A percentile compares a stretch with the other conserved stretches of the same genome.
Evolutionary conservation across 2,329 filamentous ascomycete species (phyloP).

Genomic region (Ophiosphaerella korrae): DNA sequence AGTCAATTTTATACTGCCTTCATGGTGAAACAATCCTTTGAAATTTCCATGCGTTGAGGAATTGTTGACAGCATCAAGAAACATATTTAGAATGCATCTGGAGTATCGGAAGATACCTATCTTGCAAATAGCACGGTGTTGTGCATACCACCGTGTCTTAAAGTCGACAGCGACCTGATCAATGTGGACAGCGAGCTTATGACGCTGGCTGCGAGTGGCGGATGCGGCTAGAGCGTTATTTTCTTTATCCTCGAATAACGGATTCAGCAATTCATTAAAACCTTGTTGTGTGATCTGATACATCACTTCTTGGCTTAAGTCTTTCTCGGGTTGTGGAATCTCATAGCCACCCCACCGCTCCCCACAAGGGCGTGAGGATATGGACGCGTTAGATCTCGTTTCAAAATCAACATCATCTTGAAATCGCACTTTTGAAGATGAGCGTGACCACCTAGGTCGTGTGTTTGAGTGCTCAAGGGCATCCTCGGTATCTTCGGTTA

Average conservation of each 20-base stretch:
- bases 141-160: slow-evolving; percentile 10
- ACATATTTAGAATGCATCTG: slow-evolving; percentile 29
- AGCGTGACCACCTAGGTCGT: slow-evolving; percentile 62
- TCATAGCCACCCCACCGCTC: slow-evolving; percentile 80
- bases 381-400: slow-evolving; percentile 71
- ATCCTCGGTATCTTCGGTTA: slow-evolving; percentile 1
- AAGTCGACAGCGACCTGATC: slow-evolving; percentile 26
- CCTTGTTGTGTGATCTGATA: slow-evolving; percentile 92
- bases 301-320: slow-evolving; percentile 84
- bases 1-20: slow-evolving; percentile 4
- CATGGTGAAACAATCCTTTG: slow-evolving; percentile 11
- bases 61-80: slow-evolving; percentile 20
- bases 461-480: slow-evolving; percentile 5
- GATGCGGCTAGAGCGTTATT: slow-evolving; percentile 73
- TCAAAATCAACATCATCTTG: slow-evolving; percentile 75
- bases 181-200: slow-evolving; percentile 23
- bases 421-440: slow-evolving; percentile 80
- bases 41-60: neutral
- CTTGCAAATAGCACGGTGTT: slow-evolving; percentile 13
- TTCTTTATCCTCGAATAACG: slow-evolving; percentile 81
- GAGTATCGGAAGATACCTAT: slow-evolving; percentile 36
- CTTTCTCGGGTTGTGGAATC: slow-evolving; percentile 77
- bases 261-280: slow-evolving; percentile 89
- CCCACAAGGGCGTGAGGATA: slow-evolving; percentile 68
- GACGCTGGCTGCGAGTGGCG: slow-evolving; percentile 37